Conservation (phyloP, 352 stramenopile genomes). For the Plasmopara halstedii region DNA sequence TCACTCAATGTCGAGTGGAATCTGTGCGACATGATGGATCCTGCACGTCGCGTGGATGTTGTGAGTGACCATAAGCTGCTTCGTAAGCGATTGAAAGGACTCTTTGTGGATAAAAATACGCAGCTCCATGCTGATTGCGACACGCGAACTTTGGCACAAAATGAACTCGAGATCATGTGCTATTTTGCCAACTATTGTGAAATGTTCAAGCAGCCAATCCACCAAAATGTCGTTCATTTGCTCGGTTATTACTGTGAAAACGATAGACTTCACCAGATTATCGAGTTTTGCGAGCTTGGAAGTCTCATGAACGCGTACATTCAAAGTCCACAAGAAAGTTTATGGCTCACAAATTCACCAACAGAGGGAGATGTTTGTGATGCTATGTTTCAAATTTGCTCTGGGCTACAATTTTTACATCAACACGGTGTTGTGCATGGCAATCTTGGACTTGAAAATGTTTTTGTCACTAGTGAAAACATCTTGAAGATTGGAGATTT, state of each 20-base stretch:
- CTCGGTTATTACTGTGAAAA: slow-evolving; percentile 44
- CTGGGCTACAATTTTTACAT: slow-evolving; percentile 48
- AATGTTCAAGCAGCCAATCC: slow-evolving; percentile 26
- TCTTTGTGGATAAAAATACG: slow-evolving; percentile 53
- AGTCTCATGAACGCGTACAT: slow-evolving; percentile 49
- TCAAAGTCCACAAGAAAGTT: slow-evolving; percentile 27
- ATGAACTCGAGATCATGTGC: slow-evolving; percentile 56
- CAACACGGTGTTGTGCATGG: slow-evolving; percentile 49
- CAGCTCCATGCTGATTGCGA: slow-evolving; percentile 31
- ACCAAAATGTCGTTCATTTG: slow-evolving; percentile 47
- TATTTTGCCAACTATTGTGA: slow-evolving; percentile 41
- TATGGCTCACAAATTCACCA: slow-evolving; percentile 29
- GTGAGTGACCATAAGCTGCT: slow-evolving; percentile 43
- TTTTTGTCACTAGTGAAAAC: slow-evolving; percentile 54
- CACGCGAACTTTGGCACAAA: slow-evolving; percentile 30
- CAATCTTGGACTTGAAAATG: slow-evolving; percentile 66
- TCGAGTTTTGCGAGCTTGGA: slow-evolving; percentile 59
- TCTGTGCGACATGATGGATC: slow-evolving; percentile 48
- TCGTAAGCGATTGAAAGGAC: slow-evolving; percentile 35
- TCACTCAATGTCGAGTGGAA: slow-evolving; percentile 59
- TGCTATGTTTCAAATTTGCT: slow-evolving; percentile 82
- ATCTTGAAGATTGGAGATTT: slow-evolving; percentile 68
- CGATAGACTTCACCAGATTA: slow-evolving; percentile 42
- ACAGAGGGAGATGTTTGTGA: slow-evolving; percentile 41
- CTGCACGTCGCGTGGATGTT: slow-evolving; percentile 43